Percentiles rank a stretch among this genome's conserved stretches.
phyloP scores from a whole-genome alignment of 2,329 filamentous ascomycete species.

The Chrysoporthe puriensis region DNA sequence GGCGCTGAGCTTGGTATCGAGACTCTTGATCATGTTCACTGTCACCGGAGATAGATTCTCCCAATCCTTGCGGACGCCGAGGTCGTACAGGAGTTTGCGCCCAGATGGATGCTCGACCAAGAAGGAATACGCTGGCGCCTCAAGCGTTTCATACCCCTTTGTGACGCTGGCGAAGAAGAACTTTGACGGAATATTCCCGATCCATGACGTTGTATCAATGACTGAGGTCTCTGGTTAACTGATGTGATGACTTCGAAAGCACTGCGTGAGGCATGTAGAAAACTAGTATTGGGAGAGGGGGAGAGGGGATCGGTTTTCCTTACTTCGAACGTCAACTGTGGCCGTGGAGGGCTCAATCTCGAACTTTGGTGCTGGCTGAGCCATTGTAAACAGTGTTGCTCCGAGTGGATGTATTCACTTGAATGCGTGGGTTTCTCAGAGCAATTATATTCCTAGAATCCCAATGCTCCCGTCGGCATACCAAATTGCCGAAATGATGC shows the following conservation, averaged over 20 bases:
- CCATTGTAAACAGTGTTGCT: constrained; percentile 3
- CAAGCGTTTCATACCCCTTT: constrained; percentile 41
- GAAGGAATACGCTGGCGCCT: constrained; percentile 49
- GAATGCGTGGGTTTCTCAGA: neutral
- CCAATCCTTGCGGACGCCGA: constrained; percentile 47
- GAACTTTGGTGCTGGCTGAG: constrained; percentile 19
- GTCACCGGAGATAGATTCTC: constrained; percentile 39
- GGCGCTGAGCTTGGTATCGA: constrained; percentile 38
- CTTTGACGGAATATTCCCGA: constrained; percentile 2
- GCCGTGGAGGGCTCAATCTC: constrained; percentile 16
- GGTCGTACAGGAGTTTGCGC: constrained; percentile 40
- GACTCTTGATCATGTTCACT: neutral
- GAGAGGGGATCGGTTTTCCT: neutral
- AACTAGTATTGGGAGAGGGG: neutral
- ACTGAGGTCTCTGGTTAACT: constrained; percentile 8
- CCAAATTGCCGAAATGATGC: neutral
- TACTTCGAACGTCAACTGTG: constrained; percentile 22
- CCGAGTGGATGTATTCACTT: neutral
- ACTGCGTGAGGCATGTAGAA: neutral
- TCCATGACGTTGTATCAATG: constrained; percentile 24
- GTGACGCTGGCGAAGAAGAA: constrained; percentile 33
- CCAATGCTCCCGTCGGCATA: no score
- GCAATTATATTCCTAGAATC: no score
- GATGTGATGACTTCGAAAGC: neutral
- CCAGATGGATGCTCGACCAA: constrained; percentile 48